Evolutionary conservation across 768 basidiomycete species (phyloP).

Genomic region (Leccinum disarticulatum): DNA sequence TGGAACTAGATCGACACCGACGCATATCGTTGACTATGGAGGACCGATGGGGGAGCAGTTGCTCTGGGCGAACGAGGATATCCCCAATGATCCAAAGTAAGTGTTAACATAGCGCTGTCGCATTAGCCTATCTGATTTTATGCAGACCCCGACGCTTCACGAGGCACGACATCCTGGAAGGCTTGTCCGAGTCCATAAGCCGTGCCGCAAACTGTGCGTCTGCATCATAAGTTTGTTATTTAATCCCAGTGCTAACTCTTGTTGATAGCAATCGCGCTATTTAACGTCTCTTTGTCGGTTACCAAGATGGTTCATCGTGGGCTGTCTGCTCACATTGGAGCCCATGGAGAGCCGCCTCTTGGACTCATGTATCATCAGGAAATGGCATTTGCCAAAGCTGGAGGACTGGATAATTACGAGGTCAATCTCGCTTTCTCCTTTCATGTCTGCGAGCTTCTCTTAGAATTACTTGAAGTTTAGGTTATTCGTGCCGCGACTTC

Average conservation of each 20-base stretch:
- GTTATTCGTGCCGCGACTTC: constrained; percentile 69
- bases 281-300: constrained; percentile 67
- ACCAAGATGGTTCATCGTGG: constrained; percentile 69
- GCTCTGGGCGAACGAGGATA: constrained; percentile 64
- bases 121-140: constrained; percentile 1
- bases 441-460: neutral
- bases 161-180: constrained; percentile 63
- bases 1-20: constrained; percentile 72
- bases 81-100: constrained; percentile 70
- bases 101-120: constrained; percentile 7
- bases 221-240: neutral
- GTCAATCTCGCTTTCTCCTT: constrained; percentile 31
- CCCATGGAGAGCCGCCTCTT: constrained; percentile 71
- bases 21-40: constrained; percentile 78
- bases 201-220: constrained; percentile 58
- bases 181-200: constrained; percentile 57
- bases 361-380: constrained; percentile 79
- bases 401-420: constrained; percentile 72
- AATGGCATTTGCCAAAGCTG: constrained; percentile 61
- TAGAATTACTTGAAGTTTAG: constrained; percentile 35
- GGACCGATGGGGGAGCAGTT: constrained; percentile 65
- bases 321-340: constrained; percentile 63
- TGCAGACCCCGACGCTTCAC: constrained; percentile 60
- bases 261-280: constrained; percentile 55
- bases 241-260: neutral